phyloP scores from a whole-genome alignment of 2,329 filamentous ascomycete species.

The Cladosporium oxysporum region DNA sequence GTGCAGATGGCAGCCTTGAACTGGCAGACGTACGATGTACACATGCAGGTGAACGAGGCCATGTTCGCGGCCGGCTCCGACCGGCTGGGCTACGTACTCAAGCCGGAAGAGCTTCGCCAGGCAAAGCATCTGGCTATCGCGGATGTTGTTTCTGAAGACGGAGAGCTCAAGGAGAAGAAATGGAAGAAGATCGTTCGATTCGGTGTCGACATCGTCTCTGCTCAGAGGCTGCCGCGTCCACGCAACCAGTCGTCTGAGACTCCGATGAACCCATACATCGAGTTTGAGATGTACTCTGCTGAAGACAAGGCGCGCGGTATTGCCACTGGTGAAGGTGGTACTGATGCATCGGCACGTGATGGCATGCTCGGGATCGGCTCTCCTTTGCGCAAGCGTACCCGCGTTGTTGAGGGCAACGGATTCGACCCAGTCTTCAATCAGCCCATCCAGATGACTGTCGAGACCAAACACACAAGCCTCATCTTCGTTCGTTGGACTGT shows the following conservation, averaged over 20 bases:
- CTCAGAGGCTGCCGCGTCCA: conserved; percentile 88
- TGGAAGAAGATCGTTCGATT: conserved; percentile 83
- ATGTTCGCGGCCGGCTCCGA: conserved; percentile 94
- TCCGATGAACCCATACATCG: conserved; percentile 87
- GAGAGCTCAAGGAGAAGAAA: conserved; percentile 59
- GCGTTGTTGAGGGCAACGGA: conserved; percentile 81
- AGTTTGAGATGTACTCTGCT: conserved; percentile 91
- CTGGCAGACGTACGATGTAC: conserved; percentile 96
- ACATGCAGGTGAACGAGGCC: conserved; percentile 94
- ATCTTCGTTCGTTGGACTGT: conserved; percentile 94
- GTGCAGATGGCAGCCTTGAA: conserved; percentile 98
- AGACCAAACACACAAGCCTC: conserved; percentile 91
- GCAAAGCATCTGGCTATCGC: conserved; percentile 62
- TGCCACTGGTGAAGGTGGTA: conserved; percentile 65
- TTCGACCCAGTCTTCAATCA: conserved; percentile 90
- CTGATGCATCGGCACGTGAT: conserved; percentile 64
- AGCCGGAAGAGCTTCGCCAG: conserved; percentile 77
- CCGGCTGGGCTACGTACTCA: conserved; percentile 87
- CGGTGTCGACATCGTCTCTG: conserved; percentile 84
- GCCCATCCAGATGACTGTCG: conserved; percentile 75
- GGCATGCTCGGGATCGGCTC: conserved; percentile 68
- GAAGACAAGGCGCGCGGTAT: conserved; percentile 84
- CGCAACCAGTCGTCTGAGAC: conserved; percentile 68
- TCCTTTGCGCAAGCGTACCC: conserved; percentile 76
- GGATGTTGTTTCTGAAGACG: conserved; percentile 53